phyloP scores from a whole-genome alignment of 805 yeast genomes.

The Candida vaughaniae region DNA sequence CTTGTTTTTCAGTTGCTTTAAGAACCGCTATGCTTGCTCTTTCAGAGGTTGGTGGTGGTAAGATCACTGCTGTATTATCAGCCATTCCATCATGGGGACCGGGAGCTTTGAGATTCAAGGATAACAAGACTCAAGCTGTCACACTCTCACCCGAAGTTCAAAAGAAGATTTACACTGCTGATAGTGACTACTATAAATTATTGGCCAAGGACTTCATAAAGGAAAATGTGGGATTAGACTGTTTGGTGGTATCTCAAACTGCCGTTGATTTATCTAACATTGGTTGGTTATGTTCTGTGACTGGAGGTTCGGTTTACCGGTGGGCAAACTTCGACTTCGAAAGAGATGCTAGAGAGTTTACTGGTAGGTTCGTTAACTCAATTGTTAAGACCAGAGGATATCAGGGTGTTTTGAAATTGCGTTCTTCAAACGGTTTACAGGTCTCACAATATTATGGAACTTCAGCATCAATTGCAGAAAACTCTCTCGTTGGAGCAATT shows the following conservation, averaged over 20 bases:
- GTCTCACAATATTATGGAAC: conserved; percentile 72
- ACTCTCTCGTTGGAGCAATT: conserved; percentile 27
- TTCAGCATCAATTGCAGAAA: conserved; percentile 25
- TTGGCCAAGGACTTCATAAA: conserved; percentile 56
- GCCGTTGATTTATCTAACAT: conserved; percentile 73
- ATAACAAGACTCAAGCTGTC: conserved; percentile 38
- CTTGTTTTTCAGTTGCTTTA: conserved; percentile 78
- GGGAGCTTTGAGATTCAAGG: conserved; percentile 58
- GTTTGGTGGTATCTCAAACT: conserved; percentile 64
- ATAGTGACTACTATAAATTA: conserved; percentile 58
- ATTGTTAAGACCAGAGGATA: conserved; percentile 60
- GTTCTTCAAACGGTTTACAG: conserved; percentile 86
- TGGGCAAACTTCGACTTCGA: conserved; percentile 68
- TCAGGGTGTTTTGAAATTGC: conserved; percentile 78
- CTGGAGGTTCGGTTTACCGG: conserved; percentile 69
- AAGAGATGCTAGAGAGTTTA: conserved; percentile 66
- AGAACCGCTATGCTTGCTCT: conserved; percentile 65
- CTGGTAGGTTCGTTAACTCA: conserved; percentile 56
- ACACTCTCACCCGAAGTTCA: conserved; percentile 41
- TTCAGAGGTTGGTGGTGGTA: conserved; percentile 74
- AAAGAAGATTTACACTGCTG: conserved; percentile 56
- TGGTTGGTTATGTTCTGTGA: conserved; percentile 60
- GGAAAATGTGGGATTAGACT: conserved; percentile 69
- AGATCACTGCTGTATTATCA: conserved; percentile 66
- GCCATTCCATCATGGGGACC: conserved; percentile 80